Evolutionary conservation across 2,329 filamentous ascomycete species (phyloP).

Genomic region (Bipolaris bicolor): DNA sequence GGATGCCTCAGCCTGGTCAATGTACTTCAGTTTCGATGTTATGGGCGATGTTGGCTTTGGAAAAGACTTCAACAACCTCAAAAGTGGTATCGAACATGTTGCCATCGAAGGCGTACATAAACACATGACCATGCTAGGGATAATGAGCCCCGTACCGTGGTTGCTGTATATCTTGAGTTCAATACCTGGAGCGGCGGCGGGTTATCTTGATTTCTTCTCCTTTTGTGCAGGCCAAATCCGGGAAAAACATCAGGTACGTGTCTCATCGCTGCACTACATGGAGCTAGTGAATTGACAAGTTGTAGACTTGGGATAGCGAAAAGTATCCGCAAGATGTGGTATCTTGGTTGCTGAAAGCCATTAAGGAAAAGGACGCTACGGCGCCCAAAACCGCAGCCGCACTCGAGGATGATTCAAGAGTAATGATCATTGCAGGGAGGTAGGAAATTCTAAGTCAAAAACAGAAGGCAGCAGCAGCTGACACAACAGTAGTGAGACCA

Average conservation of each 20-base stretch:
- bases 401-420: conserved; percentile 43
- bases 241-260: conserved; percentile 42
- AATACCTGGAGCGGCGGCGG: conserved; percentile 39
- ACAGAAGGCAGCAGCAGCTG: neutral
- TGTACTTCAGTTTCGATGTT: conserved; percentile 39
- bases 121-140: conserved; percentile 44
- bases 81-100: conserved; percentile 31
- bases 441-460: conserved; percentile 1
- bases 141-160: conserved; percentile 48
- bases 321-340: conserved; percentile 47
- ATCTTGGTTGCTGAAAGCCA: conserved; percentile 51
- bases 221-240: conserved; percentile 39
- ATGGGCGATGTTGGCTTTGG: conserved; percentile 41
- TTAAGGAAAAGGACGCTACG: conserved; percentile 45
- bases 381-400: conserved; percentile 41
- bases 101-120: conserved; percentile 47
- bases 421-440: conserved; percentile 46
- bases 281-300: neutral
- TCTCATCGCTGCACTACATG: neutral
- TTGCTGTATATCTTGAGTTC: conserved; percentile 38
- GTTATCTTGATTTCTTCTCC: conserved; percentile 39
- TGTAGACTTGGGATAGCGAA: conserved; percentile 26
- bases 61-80: conserved; percentile 34
- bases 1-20: conserved; percentile 33
- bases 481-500: conserved; percentile 43